A percentile compares a stretch with the other conserved stretches of the same genome.
Evolutionary conservation across 805 yeast genomes (phyloP).

Genomic region (Cyberlindnera euphorbiae): DNA sequence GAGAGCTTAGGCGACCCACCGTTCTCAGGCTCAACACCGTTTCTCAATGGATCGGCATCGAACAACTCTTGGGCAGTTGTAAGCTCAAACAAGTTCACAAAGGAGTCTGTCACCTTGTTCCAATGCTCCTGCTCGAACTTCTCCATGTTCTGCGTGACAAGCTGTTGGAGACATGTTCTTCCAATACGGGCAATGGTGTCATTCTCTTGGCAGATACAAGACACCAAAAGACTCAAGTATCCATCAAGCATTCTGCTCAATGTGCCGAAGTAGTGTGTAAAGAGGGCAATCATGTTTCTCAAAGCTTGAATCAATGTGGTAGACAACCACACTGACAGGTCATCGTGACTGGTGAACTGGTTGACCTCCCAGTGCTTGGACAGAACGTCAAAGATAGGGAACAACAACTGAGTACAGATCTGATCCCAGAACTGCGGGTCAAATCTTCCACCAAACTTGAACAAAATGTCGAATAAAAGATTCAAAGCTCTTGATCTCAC

Average conservation of each 20-base stretch:
- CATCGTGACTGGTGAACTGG: conserved; percentile 69
- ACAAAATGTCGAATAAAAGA: conserved; percentile 74
- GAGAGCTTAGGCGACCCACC: conserved; percentile 4
- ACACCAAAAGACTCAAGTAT: conserved; percentile 68
- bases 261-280: conserved; percentile 75
- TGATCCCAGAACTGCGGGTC: conserved; percentile 75
- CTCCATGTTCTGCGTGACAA: conserved; percentile 68
- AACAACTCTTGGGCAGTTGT: conserved; percentile 88
- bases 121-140: conserved; percentile 69
- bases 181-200: conserved; percentile 97
- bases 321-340: conserved; percentile 90
- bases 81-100: conserved; percentile 64
- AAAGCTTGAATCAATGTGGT: conserved; percentile 95
- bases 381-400: conserved; percentile 85
- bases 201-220: conserved; percentile 94
- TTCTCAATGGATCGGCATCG: conserved; percentile 40
- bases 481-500: conserved; percentile 86
- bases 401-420: conserved; percentile 69
- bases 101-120: conserved; percentile 61
- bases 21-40: conserved; percentile 20
- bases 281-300: conserved; percentile 78
- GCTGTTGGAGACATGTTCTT: conserved; percentile 75
- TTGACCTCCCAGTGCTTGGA: conserved; percentile 70
- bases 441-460: conserved; percentile 75
- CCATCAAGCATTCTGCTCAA: conserved; percentile 73